Conservation (phyloP, 371 early-diverging fungal species). For the Mucor irregularis region DNA sequence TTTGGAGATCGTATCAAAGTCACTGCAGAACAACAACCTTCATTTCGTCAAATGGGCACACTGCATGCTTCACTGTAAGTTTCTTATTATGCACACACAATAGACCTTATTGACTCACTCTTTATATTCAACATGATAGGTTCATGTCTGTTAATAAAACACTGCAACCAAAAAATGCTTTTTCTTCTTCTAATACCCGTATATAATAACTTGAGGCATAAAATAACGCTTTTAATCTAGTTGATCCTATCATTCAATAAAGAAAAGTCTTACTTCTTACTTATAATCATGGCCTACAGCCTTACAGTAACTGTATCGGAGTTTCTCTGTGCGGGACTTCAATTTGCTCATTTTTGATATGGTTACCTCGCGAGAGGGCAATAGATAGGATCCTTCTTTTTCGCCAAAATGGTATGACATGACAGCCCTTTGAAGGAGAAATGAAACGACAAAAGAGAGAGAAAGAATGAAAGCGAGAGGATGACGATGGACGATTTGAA, state of each 20-base stretch:
- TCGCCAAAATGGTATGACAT: slow-evolving; percentile 15
- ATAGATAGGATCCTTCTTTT: slow-evolving; percentile 16
- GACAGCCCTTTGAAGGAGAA: neutral
- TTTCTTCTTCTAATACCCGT: too few relatives aligned
- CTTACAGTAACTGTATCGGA: neutral
- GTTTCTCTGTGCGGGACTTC: neutral
- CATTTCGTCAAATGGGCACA: slow-evolving; percentile 23
- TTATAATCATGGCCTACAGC: neutral
- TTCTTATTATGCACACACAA: neutral
- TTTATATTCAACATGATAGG: neutral
- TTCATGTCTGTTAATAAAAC: neutral
- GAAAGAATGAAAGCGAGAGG: neutral
- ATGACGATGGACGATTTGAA: neutral
- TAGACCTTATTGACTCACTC: neutral
- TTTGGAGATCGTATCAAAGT: slow-evolving; percentile 21
- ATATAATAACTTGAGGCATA: too few relatives aligned
- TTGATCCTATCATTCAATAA: too few relatives aligned
- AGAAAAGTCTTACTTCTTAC: too few relatives aligned
- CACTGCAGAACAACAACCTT: slow-evolving; percentile 21
- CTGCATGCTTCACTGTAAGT: slow-evolving; percentile 34
- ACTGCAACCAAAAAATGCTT: too few relatives aligned
- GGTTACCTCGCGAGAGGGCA: neutral
- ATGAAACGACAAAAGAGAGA: neutral
- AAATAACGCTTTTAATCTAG: too few relatives aligned
- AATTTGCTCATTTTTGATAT: neutral